Base-by-base conservation (phyloP, 768 basidiomycete genomes). In the Termitomyces sp. region DNA sequence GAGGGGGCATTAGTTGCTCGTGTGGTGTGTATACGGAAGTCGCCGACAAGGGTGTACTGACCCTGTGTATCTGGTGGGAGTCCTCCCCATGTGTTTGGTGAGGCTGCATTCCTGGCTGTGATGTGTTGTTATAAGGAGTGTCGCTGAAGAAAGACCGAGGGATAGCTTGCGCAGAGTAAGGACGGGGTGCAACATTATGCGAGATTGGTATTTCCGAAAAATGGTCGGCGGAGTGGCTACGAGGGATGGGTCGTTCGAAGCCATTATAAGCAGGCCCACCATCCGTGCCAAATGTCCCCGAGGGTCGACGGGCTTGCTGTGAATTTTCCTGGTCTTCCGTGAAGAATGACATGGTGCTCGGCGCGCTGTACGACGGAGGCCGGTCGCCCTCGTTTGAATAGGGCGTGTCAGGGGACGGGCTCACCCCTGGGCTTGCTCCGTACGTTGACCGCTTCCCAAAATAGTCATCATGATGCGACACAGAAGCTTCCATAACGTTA, bases 401-500 rank as follows among this genome's bases (percentile, higher is more conserved):
- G 8, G 52, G 46, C 32, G 50, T 49, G n/a, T 56, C 58, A 49
- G 60, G 56, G 23, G 67, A 60, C 35, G 64, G 46, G n/a, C 60
- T 56, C n/a, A 57, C 36, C 16, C 43, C 56, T 13, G 59, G 23
- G n/a, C 62, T 43, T 43, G n/a, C 57, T 35, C 52, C 14, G 16
- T 62, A 65, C 28, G 64, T 50, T 48, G 69, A 73, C 50, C 69
- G 70, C 63, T 71, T 70, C 26, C 69, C 70, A 18, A 62, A 49
- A 28, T 62, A 64, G 18, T 46, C 57, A 10, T 44, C 55, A 12
- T 64, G 61, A 38, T 65, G 65, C n/a, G 66, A 62, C 38, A 52
- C 62, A 54, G 65, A 58, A 49, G 62, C 56, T 20, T 67, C 64
- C 4, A 55, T 55, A 33, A n/a, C 43, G 6, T 74, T 67, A 13